Base-by-base conservation (phyloP, 2,329 filamentous ascomycete species). In the Diaporthe vaccinii region DNA sequence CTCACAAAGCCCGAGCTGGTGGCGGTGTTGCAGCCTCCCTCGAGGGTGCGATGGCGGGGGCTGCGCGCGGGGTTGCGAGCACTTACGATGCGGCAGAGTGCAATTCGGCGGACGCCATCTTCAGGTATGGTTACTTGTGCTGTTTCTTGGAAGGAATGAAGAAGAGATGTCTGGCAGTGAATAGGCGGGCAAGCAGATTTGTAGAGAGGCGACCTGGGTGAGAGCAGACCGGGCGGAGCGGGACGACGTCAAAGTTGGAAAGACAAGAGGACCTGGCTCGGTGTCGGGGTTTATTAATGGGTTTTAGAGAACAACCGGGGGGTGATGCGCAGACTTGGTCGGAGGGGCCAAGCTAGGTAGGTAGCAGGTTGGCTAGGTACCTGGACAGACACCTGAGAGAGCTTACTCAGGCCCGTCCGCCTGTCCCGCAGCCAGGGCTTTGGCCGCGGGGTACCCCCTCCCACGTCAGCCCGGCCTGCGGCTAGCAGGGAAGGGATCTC, bases 31-130 rank as follows among this genome's bases (percentile, higher is more conserved):
- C 71, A 73, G 46, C 58, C 36, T 65, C 31, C 46, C 46, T 46
- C 34, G 7, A 31, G 15, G 17, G 36, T 17, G 71, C 71, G 28
- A 51, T 75, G 74, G 77, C 76, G 77, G 76, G 65, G 76, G 76
- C 69, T 41, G 49, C 74, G 61, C 53, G 76, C 58, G 65, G 74
- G 55, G 65, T 34, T 22, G 34, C 22, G n/a, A 22, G 65, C 59
- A 83, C 82, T 82, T 77, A 83, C 82, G 77, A 78, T 76, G 79
- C 79, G 76, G 78, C 74, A 67, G 78, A 76, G 74, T 82, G 80
- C 76, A 78, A 61, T 51, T 82, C 81, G 73, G 49, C 49, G 31
- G 80, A 77, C 61, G 81, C 77, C 81, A 82, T 79, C 51, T 77
- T 72, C 51, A 73, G 34, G 79, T 81, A 81, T 81, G 82, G 79